A percentile compares a stretch with the other conserved stretches of the same genome.
Conservation (phyloP, 768 basidiomycete genomes). For the Auricularia sp. region DNA sequence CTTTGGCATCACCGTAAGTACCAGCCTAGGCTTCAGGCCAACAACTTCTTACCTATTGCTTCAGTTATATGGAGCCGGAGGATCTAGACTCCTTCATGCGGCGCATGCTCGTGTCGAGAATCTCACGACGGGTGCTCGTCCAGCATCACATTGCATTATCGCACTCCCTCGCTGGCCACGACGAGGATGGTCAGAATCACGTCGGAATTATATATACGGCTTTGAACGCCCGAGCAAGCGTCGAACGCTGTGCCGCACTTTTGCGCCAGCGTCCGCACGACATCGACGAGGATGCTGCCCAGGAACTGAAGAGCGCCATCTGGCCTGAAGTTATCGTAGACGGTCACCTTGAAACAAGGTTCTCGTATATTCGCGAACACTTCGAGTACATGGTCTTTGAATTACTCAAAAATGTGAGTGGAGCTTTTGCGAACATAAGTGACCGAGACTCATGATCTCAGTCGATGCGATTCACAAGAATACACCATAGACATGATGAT, state of each 20-base stretch:
- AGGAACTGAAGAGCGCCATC: slow-evolving; percentile 10
- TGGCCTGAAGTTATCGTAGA: slow-evolving; percentile 66
- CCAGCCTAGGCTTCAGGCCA: not conserved
- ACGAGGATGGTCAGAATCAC: slow-evolving; percentile 31
- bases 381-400: slow-evolving; percentile 88
- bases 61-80: slow-evolving; percentile 55
- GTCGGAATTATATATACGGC: slow-evolving; percentile 82
- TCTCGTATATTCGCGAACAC: slow-evolving; percentile 81
- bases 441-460: slow-evolving; percentile 17
- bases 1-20: slow-evolving; percentile 57
- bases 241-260: slow-evolving; percentile 56
- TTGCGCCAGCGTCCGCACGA: slow-evolving; percentile 40
- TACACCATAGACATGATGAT: slow-evolving; percentile 35
- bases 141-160: slow-evolving; percentile 86
- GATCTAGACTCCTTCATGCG: slow-evolving; percentile 79
- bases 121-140: slow-evolving; percentile 79
- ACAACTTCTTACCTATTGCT: not conserved
- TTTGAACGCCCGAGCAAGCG: slow-evolving; percentile 56
- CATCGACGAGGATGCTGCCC: slow-evolving; percentile 30
- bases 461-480: slow-evolving; percentile 63
- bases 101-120: slow-evolving; percentile 83
- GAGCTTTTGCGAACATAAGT: slow-evolving; percentile 16
- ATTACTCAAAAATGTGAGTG: slow-evolving; percentile 69
- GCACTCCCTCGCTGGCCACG: slow-evolving; percentile 33
- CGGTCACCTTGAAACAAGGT: slow-evolving; percentile 58